These are phyloP conservation scores for Boeremia exigua DNA, from an alignment of 2,329 filamentous ascomycete genomes.

Conservation along the genomic window DNA sequence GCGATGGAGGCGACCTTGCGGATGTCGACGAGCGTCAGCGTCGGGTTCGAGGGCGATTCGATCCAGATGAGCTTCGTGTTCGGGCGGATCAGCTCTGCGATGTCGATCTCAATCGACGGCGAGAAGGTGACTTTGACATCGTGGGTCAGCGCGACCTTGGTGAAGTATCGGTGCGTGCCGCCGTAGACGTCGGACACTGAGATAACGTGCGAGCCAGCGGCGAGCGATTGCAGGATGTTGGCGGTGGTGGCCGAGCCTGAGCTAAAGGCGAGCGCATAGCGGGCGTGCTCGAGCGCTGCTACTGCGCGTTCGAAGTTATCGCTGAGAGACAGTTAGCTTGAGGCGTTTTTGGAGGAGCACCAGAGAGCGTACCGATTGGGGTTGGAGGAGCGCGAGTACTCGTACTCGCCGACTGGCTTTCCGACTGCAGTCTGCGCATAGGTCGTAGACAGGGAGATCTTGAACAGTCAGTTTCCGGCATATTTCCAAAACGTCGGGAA, in stretches of 20 bases:
- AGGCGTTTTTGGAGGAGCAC: background rate
- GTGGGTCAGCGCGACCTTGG: constrained; percentile 93
- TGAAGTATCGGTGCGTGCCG: constrained; percentile 98
- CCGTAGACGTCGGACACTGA: constrained; percentile 98
- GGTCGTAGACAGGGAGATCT: constrained; percentile 94
- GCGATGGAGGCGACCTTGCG: constrained; percentile 81
- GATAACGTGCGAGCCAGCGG: constrained; percentile 89
- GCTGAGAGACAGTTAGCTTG: constrained; percentile 50
- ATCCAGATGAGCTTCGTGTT: constrained; percentile 98
- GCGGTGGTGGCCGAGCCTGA: constrained; percentile 95
- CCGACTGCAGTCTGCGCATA: constrained; percentile 92
- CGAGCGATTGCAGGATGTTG: constrained; percentile 89
- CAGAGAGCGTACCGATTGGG: constrained; percentile 70
- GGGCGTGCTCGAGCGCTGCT: constrained; percentile 89
- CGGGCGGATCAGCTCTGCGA: constrained; percentile 80
- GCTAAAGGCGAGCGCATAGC: constrained; percentile 90
- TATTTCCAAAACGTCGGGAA: background rate
- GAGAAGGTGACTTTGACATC: constrained; percentile 95
- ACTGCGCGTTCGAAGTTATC: constrained; percentile 92
- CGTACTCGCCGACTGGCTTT: constrained; percentile 84
- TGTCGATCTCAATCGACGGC: constrained; percentile 87
- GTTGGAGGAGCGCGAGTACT: constrained; percentile 93
- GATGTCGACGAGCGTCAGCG: constrained; percentile 91
- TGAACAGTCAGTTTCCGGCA: constrained; percentile 17
- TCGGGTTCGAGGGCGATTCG: constrained; percentile 93